A percentile compares a stretch with the other conserved stretches of the same genome.
phyloP scores from a whole-genome alignment of 768 basidiomycete genomes.

The Serendipita sp. region DNA sequence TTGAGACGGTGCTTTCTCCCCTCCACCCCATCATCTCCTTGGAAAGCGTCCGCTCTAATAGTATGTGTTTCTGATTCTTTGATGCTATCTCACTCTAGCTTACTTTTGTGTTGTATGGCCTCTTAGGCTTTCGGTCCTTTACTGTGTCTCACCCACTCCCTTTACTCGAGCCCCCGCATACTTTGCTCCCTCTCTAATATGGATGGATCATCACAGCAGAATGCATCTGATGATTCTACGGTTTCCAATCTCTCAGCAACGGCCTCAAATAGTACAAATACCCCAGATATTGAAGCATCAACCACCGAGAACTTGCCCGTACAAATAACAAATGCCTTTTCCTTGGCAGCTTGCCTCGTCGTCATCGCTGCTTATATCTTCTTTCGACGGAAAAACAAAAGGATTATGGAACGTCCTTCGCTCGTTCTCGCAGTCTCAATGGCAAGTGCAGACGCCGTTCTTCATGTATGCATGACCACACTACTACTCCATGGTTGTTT shows the following conservation, averaged over 20 bases:
- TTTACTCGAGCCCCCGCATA: no score
- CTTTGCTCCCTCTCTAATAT: no score
- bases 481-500: background rate
- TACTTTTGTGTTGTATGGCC: no score
- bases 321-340: background rate
- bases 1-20: no score
- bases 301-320: background rate
- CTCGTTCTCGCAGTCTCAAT: conserved; percentile 8
- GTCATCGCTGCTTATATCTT: conserved; percentile 6
- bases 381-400: conserved; percentile 3
- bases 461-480: conserved; percentile 5
- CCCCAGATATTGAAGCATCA: background rate
- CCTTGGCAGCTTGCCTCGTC: conserved; percentile 3
- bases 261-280: background rate
- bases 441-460: conserved; percentile 6
- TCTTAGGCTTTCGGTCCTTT: no score
- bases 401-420: conserved; percentile 9
- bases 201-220: no score
- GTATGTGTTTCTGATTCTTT: no score
- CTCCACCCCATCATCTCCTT: no score
- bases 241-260: background rate
- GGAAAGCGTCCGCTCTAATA: no score
- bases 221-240: background rate
- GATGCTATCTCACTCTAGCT: no score
- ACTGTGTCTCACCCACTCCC: no score